Percentiles rank a stretch among this genome's conserved stretches.
Conservation (phyloP, 2,329 filamentous ascomycete species). For the Claviceps paspali region DNA sequence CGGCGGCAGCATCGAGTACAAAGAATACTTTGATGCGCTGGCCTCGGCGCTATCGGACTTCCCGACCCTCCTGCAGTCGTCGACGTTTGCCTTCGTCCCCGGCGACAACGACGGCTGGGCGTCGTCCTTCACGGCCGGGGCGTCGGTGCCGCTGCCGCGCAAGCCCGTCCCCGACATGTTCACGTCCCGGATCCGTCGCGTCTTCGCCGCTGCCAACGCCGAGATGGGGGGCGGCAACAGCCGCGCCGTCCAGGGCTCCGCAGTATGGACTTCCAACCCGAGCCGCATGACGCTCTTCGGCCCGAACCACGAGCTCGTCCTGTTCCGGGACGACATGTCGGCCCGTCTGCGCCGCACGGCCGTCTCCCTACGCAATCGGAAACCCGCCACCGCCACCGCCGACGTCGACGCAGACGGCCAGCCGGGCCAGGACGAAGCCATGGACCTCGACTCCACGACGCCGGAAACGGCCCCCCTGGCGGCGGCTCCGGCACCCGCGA, state of each 20-base stretch:
- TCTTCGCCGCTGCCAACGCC: conserved; percentile 62
- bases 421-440: conserved; percentile 14
- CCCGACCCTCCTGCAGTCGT: conserved; percentile 58
- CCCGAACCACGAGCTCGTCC: conserved; percentile 68
- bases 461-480: conserved; percentile 22
- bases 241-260: conserved; percentile 30
- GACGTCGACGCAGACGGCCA: conserved; percentile 7
- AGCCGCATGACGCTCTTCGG: conserved; percentile 72
- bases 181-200: conserved; percentile 69
- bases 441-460: conserved; percentile 26
- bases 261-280: conserved; percentile 83
- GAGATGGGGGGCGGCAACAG: conserved; percentile 44
- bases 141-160: conserved; percentile 53
- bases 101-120: conserved; percentile 98
- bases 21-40: conserved; percentile 84
- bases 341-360: conserved; percentile 62
- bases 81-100: conserved; percentile 83
- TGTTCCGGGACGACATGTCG: conserved; percentile 79
- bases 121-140: conserved; percentile 66
- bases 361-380: conserved; percentile 51
- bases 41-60: conserved; percentile 74
- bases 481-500: too few relatives aligned
- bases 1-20: conserved; percentile 84
- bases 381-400: conserved; percentile 15
- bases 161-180: conserved; percentile 74